phyloP scores from a whole-genome alignment of 345 rosid species.

The Populus nigra region DNA sequence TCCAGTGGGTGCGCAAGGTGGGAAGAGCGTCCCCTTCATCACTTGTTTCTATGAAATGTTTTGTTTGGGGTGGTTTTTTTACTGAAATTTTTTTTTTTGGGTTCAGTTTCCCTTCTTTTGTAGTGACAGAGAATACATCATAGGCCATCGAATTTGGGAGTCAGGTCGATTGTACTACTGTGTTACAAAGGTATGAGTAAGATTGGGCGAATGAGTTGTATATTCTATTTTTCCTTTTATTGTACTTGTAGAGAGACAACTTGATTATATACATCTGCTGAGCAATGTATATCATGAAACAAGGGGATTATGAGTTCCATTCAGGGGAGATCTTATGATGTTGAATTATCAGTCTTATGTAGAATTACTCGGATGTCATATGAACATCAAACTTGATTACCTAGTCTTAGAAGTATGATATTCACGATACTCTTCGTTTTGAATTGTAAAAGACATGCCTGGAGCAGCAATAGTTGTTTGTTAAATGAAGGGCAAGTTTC shows the following conservation, averaged over 20 bases:
- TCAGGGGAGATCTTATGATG: too few relatives aligned
- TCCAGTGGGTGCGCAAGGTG: constrained; percentile 95
- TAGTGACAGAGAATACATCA: constrained; percentile 89
- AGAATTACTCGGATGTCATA: not conserved
- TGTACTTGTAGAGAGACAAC: not conserved
- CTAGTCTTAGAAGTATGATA: not conserved
- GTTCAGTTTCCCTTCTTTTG: constrained; percentile 98
- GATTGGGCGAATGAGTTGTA: not conserved
- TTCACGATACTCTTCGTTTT: not conserved
- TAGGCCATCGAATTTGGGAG: constrained; percentile 95
- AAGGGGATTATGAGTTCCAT: too few relatives aligned
- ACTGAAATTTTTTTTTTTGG: constrained; percentile 3
- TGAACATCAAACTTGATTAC: not conserved
- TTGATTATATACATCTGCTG: too few relatives aligned
- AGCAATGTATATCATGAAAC: too few relatives aligned
- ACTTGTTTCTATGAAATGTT: constrained; percentile 8
- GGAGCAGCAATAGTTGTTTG: not conserved
- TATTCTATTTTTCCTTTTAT: not conserved
- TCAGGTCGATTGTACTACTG: constrained; percentile 74
- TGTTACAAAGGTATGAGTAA: constrained; percentile 69
- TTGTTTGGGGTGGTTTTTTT: constrained; percentile 4
- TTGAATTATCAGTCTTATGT: too few relatives aligned
- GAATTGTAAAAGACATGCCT: not conserved
- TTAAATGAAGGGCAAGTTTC: not conserved
- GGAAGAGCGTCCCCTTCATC: constrained; percentile 4